These are phyloP conservation scores for Fusarium setosum DNA, from an alignment of 2,329 filamentous ascomycete genomes.

Conservation along the genomic window DNA sequence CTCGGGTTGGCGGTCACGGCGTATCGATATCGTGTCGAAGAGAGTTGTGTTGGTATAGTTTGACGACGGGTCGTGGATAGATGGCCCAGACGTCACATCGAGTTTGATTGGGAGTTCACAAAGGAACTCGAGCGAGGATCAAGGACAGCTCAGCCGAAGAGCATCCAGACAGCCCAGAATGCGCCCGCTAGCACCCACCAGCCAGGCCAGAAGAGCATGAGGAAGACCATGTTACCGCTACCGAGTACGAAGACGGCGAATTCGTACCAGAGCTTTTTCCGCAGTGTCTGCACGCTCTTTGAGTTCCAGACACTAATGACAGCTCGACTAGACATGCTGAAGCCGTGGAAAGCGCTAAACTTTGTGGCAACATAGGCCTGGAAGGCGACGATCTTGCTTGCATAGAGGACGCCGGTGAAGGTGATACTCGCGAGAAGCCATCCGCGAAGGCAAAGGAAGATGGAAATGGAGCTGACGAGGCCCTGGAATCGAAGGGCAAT, in stretches of 20 bases:
- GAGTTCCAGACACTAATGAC: constrained; percentile 52
- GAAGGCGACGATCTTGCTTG: constrained; percentile 41
- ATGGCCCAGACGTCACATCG: constrained; percentile 15
- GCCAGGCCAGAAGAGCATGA: constrained; percentile 68
- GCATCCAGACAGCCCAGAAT: constrained; percentile 49
- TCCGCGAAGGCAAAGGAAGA: constrained; percentile 47
- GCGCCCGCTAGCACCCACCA: constrained; percentile 60
- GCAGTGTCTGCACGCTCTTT: constrained; percentile 48
- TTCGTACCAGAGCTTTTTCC: constrained; percentile 63
- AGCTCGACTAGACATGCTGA: constrained; percentile 44
- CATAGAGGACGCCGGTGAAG: constrained; percentile 37
- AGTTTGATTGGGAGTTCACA: constrained; percentile 16
- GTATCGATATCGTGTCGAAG: constrained; percentile 1
- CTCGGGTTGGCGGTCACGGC: constrained; percentile 6
- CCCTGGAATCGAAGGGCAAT: constrained; percentile 50
- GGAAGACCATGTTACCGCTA: constrained; percentile 58
- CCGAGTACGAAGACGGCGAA: constrained; percentile 64
- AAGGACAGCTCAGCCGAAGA: constrained; percentile 46
- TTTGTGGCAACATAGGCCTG: constrained; percentile 43
- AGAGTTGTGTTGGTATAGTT: constrained; percentile 4
- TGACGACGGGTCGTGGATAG: constrained; percentile 14
- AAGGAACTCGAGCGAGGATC: constrained; percentile 7
- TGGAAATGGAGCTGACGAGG: constrained; percentile 44
- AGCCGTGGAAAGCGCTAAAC: constrained; percentile 44
- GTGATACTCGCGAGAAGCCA: constrained; percentile 46